Base-by-base conservation (phyloP, 2,329 filamentous ascomycete species). In the Penicillium sp. region DNA sequence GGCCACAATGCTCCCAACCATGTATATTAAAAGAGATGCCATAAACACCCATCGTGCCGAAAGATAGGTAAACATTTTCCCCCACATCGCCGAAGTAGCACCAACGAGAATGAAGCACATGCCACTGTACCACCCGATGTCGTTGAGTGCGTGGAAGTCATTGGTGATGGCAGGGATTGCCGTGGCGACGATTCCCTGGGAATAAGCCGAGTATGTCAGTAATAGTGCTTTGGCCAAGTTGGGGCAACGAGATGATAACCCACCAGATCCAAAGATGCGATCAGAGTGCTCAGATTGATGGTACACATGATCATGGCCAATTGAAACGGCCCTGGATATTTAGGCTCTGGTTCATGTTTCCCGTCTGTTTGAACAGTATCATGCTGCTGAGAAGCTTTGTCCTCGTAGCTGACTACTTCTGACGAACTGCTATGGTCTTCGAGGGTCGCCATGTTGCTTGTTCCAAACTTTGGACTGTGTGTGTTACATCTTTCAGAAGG, bases 41-140 rank as follows among this genome's bases (percentile, higher is more conserved):
- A 53, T 11, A 23, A 20, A 53, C 16, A 45, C 43, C 18, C 12
- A 53, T 45, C 43, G 23, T 6, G 30, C 40, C 0, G 66, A 62
- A 58, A 74, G 74, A 65, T 72, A 79, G 49, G 73, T 78, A 65
- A 75, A 81, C 2, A 72, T 59, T 56, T 77, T 77, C 3, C 79
- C 79, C 61, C 71, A 74, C 18, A 48, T 9, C 2, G 46, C 24
- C 11, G 46, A 48, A 24, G 46, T 20, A 20, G 46, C 18, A 14
- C 46, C 18, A n/a, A 48, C 14, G 9, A n/a, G n/a, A n/a, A 48
- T 26, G 18, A 48, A 48, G 30, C 18, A 33, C 12, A 24, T 33
- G 28, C 46, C 26, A 18, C 46, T 21, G 18, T 47, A 47, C 45
- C 45, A 47, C 8, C 45, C 45, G 26, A 47, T 21, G 26, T 47